Base-by-base conservation (phyloP, 2,329 filamentous ascomycete species). In the Fusarium tjaetaba region DNA sequence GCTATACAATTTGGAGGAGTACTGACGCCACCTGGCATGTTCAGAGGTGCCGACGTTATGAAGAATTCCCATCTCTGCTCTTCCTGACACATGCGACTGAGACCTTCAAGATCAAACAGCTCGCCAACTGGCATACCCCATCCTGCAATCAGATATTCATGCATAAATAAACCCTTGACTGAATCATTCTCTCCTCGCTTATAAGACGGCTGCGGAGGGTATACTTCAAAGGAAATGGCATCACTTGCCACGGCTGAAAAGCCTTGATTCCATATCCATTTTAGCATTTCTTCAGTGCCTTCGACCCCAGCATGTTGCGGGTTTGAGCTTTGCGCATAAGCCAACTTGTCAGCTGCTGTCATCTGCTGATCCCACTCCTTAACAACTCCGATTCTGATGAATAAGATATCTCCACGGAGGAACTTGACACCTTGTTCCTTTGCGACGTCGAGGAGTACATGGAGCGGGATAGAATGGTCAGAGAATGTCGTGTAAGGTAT, bases 1-100 rank as follows among this genome's bases (percentile, higher is more conserved):
- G 60, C 60, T 45, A 58, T 59, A 32, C 60, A 62, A 11, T 62
- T 62, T 15, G 60, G 60, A 11, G 60, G 60, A 32, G 51, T 62
- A 5, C 60, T 62, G 11, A 62, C 60, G 2, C 60, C 60, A 46
- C 60, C 60, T 22, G 60, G 60, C 60, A 62, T 62, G 3, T 62
- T 62, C 2, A 62, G 41, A 26, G 60, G 60, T 20, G 60, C 60
- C 9, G 51, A 62, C 2, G 60, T 39, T n/a, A 62, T 18, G 18
- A 62, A 62, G 5, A 59, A 62, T 26, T 58, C 60, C 60, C 60
- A 62, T 56, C 60, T 39, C 32, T 39, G 42, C 22, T 62, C 60
- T n/a, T 62, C 39, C 1, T 58, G 24, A 6, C 60, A 62, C 14
- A 62, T 15, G 2, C 22, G 24, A 1, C 28, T n/a, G 1, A 62